A percentile compares a stretch with the other conserved stretches of the same genome.
phyloP scores from a whole-genome alignment of 176 grass and related monocot genomes.

The Eragrostis curvula region DNA sequence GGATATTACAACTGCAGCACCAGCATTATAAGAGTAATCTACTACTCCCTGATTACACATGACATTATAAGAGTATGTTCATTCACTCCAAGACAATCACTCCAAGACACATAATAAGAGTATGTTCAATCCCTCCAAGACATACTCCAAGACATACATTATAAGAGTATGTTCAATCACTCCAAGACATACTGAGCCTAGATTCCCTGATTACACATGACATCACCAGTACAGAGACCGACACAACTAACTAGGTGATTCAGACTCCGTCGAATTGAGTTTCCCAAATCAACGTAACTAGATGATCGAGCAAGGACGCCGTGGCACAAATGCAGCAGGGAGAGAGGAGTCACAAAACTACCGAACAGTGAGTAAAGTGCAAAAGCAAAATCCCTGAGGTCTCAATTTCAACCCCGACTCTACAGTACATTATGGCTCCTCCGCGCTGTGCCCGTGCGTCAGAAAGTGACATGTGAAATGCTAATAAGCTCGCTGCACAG shows the following conservation, averaged over 20 bases:
- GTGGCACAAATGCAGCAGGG: neutral
- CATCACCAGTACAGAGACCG: neutral
- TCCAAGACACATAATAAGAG: too few relatives aligned
- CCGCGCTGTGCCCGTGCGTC: neutral
- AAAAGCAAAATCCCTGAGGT: neutral
- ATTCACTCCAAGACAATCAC: too few relatives aligned
- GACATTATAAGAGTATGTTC: too few relatives aligned
- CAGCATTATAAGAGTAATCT: conserved; percentile 22
- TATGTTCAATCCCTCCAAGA: too few relatives aligned
- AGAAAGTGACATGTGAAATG: neutral
- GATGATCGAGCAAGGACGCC: neutral
- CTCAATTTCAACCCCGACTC: neutral
- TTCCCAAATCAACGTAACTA: neutral
- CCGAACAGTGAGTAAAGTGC: neutral
- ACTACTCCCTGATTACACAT: too few relatives aligned
- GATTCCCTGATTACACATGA: too few relatives aligned
- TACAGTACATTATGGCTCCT: neutral
- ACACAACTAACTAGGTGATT: neutral
- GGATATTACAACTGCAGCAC: neutral
- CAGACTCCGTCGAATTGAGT: neutral
- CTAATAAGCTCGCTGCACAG: neutral
- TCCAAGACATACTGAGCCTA: too few relatives aligned
- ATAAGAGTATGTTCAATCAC: conserved; percentile 10
- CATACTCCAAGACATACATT: too few relatives aligned
- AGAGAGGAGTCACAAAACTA: neutral